These are phyloP conservation scores for Penicillium canariense DNA, from an alignment of 495 filamentous ascomycete species.

Conservation along the genomic window DNA sequence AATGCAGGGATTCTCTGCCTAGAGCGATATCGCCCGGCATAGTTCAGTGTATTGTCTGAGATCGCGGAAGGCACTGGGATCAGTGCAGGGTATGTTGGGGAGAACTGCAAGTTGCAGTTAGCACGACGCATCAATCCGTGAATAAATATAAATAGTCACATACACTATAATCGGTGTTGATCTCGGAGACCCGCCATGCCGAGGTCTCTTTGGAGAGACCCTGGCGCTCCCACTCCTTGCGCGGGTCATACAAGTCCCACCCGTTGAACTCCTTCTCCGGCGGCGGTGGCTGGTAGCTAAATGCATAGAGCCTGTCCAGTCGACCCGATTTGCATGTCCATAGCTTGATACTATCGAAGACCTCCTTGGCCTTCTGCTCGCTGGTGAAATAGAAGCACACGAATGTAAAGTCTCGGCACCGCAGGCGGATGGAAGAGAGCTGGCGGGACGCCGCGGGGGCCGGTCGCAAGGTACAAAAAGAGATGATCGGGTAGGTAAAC, in stretches of 20 bases:
- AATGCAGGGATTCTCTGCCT: slow-evolving; percentile 82
- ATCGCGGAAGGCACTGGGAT: slow-evolving; percentile 82
- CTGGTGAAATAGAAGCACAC: slow-evolving; percentile 83
- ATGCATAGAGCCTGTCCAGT: slow-evolving; percentile 90
- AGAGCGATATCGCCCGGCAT: slow-evolving; percentile 86
- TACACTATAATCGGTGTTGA: slow-evolving; percentile 82
- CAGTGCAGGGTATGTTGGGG: slow-evolving; percentile 88
- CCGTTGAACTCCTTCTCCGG: slow-evolving; percentile 76
- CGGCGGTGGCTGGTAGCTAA: slow-evolving; percentile 70
- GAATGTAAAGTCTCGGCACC: slow-evolving; percentile 89
- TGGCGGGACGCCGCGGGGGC: slow-evolving; percentile 67
- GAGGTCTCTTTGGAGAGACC: slow-evolving; percentile 75
- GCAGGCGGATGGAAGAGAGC: slow-evolving; percentile 79
- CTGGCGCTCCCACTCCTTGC: slow-evolving; percentile 74
- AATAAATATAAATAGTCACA: slow-evolving; percentile 2
- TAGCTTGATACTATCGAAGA: slow-evolving; percentile 80
- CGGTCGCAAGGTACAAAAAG: slow-evolving; percentile 67
- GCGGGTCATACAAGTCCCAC: slow-evolving; percentile 85
- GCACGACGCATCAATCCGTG: background rate
- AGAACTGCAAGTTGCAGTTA: slow-evolving; percentile 60
- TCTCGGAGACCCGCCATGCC: slow-evolving; percentile 86
- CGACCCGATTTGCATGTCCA: slow-evolving; percentile 80
- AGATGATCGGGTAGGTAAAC: slow-evolving; percentile 92
- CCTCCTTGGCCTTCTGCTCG: slow-evolving; percentile 75
- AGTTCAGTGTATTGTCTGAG: slow-evolving; percentile 94